These are phyloP conservation scores for Aspergillus coremiiformis DNA, from an alignment of 495 filamentous ascomycete genomes.

Conservation along the genomic window DNA sequence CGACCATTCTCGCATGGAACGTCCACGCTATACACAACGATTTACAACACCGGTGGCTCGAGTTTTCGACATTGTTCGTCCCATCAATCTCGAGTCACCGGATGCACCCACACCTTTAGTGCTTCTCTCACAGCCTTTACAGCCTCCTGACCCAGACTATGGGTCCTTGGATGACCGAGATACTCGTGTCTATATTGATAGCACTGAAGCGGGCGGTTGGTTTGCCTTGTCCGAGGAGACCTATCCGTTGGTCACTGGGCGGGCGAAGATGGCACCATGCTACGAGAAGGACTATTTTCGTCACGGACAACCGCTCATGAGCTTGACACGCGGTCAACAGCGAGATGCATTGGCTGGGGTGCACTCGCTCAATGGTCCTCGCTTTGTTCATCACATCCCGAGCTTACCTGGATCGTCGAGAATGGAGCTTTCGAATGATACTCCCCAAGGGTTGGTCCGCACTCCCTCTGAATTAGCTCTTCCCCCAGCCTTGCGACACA, in stretches of 20 bases:
- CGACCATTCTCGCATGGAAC: slow-evolving; percentile 52
- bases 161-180: slow-evolving; percentile 49
- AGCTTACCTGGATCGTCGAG: slow-evolving; percentile 29
- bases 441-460: slow-evolving; percentile 33
- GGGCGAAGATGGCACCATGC: slow-evolving; percentile 56
- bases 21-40: slow-evolving; percentile 55
- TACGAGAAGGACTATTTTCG: slow-evolving; percentile 53
- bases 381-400: slow-evolving; percentile 28
- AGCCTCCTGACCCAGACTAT: slow-evolving; percentile 54
- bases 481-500: slow-evolving; percentile 39
- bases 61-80: slow-evolving; percentile 84
- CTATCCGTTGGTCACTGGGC: slow-evolving; percentile 74
- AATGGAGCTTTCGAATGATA: slow-evolving; percentile 32
- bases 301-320: slow-evolving; percentile 35
- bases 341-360: slow-evolving; percentile 47
- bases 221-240: slow-evolving; percentile 85
- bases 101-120: slow-evolving; percentile 57
- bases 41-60: slow-evolving; percentile 78
- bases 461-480: slow-evolving; percentile 38
- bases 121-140: slow-evolving; percentile 75
- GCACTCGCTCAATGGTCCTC: slow-evolving; percentile 40
- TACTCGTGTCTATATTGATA: slow-evolving; percentile 75
- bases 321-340: slow-evolving; percentile 35
- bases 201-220: slow-evolving; percentile 78
- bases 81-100: slow-evolving; percentile 47